Percentiles rank a stretch among this genome's conserved stretches.
Evolutionary conservation across 2,329 filamentous ascomycete genomes (phyloP).

Genomic region (Geosmithia flava): DNA sequence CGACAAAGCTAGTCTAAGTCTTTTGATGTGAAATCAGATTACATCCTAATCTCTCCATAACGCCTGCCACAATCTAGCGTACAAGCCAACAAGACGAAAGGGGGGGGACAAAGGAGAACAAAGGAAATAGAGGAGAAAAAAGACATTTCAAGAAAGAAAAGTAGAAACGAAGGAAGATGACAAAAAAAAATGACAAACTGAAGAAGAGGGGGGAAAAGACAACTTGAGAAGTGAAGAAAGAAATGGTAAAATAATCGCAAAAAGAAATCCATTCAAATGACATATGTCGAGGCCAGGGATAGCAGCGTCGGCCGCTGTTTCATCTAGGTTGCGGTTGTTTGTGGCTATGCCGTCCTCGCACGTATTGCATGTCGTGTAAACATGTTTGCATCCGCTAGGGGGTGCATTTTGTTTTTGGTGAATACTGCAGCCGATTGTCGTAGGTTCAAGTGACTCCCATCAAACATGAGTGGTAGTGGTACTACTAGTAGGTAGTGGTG

Average conservation of each 20-base stretch:
- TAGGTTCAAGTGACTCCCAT: no score
- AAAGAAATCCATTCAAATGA: not conserved
- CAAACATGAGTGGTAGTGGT: not conserved
- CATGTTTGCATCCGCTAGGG: no score
- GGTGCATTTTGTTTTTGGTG: no score
- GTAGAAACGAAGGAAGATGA: not conserved
- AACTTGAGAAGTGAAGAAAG: not conserved
- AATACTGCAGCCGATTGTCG: no score
- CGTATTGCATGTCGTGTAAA: not conserved
- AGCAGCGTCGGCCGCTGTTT: not conserved
- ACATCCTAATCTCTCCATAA: not conserved
- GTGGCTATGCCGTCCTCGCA: constrained; percentile 3
- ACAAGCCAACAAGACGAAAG: no score
- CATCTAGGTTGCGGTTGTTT: not conserved
- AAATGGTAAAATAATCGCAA: not conserved
- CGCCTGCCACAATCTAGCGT: not conserved
- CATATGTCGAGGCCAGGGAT: constrained; percentile 2
- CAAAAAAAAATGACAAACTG: not conserved
- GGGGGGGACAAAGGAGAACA: no score
- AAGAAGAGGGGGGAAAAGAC: no score
- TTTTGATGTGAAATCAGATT: not conserved
- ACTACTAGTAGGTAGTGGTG: not conserved
- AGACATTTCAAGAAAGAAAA: not conserved
- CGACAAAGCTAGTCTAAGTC: not conserved
- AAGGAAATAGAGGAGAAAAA: not conserved